Evolutionary conservation across 306 rosid species (phyloP), one percentile per base, ranked within the genome.

Genomic region (Quercus ilex): DNA sequence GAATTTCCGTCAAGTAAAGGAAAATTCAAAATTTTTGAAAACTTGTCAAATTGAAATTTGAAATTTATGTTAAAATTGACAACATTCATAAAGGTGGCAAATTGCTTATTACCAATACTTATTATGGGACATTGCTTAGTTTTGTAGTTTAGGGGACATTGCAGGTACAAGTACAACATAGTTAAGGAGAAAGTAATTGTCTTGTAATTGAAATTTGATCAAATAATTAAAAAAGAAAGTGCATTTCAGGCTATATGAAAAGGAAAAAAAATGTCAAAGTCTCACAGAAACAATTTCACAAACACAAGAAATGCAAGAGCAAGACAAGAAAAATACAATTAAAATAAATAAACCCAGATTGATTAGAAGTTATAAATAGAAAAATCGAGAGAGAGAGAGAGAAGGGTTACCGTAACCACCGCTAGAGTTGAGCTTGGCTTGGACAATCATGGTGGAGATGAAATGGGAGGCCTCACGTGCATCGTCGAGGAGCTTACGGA

Each of bases 381-480:
- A 60, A 41, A 41, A 41, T 41, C 46, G 46, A 41, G 46, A 41
- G 46, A 8, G 46, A 35, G 43, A 38, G 46, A 12, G 19, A 31
- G 0, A 18, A 14, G 23, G 17, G 7, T 58, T 80, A 92, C 98
- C 88, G 62, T 89, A 95, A 69, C 85, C 89, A 21, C 99, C 96
- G 14, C 69, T 73, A 65, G 94, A 41, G 79, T 88, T 93, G 70
- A 90, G 96, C 59, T 87, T 90, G 55, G 98, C 99, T 81, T 95
- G 98, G 78, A 95, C 91, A 81, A 95, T 77, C 97, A 91, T 93
- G 86, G 79, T 80, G 87, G 93, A 73, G 78, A 95, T 84, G 89
- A 95, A 95, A 74, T 84, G 88, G 26, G 96, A 85, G 74, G 98
- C 98, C 80, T 95, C 98, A 8, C 69, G 77, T 7, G 99, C 99